These are phyloP conservation scores for Stevia rebaudiana DNA, from an alignment of 140 eudicot genomes.

Conservation along the genomic window DNA sequence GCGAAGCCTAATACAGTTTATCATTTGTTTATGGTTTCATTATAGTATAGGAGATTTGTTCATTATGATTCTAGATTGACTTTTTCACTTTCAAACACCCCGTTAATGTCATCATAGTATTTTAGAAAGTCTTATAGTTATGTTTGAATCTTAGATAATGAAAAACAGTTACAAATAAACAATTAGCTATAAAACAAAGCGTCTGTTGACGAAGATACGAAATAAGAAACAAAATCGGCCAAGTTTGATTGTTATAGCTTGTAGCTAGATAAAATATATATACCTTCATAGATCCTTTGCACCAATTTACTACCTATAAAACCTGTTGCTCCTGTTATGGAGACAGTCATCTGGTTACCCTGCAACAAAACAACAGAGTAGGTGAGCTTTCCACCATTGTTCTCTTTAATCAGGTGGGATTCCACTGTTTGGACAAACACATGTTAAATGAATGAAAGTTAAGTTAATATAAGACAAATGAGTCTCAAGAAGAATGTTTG, in stretches of 20 bases:
- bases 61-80: background rate
- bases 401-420: background rate
- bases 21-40: background rate
- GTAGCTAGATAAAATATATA: background rate
- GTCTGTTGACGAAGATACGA: background rate
- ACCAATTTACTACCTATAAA: slow-evolving; percentile 83
- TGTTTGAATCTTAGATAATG: background rate
- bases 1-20: background rate
- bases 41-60: background rate
- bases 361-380: slow-evolving; percentile 20
- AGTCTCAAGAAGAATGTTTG: background rate
- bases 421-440: background rate
- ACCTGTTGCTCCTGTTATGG: slow-evolving; percentile 97
- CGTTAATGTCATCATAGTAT: background rate
- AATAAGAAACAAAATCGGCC: background rate
- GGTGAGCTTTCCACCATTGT: background rate
- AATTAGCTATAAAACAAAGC: background rate
- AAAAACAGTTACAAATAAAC: background rate
- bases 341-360: slow-evolving; percentile 76
- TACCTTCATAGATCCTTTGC: slow-evolving; percentile 82
- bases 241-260: background rate
- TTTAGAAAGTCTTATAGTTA: background rate
- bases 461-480: background rate
- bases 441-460: background rate
- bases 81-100: background rate